Percentiles rank a stretch among this genome's conserved stretches.
These are phyloP conservation scores for Domatiomyces globalis DNA, from an alignment of 2,329 filamentous ascomycete genomes.

Conservation along the genomic window DNA sequence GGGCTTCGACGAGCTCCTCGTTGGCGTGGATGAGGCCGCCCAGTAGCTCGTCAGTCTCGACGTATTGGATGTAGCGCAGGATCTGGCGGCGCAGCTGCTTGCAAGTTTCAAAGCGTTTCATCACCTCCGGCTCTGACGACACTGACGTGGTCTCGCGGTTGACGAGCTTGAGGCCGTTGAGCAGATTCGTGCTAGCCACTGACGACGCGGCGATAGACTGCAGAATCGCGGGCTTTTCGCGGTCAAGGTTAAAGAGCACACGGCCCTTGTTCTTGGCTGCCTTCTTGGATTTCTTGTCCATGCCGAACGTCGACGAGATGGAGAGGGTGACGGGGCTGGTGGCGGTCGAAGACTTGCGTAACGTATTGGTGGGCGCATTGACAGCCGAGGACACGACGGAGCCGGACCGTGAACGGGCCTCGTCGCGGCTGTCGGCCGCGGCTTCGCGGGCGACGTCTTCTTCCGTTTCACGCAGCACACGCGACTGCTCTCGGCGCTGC, in stretches of 20 bases:
- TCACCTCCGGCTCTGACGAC: constrained; percentile 64
- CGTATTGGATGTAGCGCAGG: constrained; percentile 79
- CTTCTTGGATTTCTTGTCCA: constrained; percentile 27
- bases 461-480: constrained; percentile 68
- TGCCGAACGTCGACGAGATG: constrained; percentile 14
- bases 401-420: constrained; percentile 3
- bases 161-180: constrained; percentile 75
- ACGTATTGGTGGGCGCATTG: constrained; percentile 2
- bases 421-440: constrained; percentile 20
- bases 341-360: constrained; percentile 12
- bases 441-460: constrained; percentile 49
- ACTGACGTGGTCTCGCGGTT: constrained; percentile 81
- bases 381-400: not conserved
- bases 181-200: constrained; percentile 78
- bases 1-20: constrained; percentile 80
- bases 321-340: constrained; percentile 10
- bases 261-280: constrained; percentile 41
- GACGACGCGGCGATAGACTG: constrained; percentile 78
- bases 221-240: constrained; percentile 76
- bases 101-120: constrained; percentile 69
- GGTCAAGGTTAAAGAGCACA: constrained; percentile 66
- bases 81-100: constrained; percentile 75
- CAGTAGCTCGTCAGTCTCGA: constrained; percentile 83
- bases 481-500: constrained; percentile 63
- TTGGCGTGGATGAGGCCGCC: constrained; percentile 86